Conservation (phyloP, 148 eudicot genomes). For the Vaccinium macrocarpon region DNA sequence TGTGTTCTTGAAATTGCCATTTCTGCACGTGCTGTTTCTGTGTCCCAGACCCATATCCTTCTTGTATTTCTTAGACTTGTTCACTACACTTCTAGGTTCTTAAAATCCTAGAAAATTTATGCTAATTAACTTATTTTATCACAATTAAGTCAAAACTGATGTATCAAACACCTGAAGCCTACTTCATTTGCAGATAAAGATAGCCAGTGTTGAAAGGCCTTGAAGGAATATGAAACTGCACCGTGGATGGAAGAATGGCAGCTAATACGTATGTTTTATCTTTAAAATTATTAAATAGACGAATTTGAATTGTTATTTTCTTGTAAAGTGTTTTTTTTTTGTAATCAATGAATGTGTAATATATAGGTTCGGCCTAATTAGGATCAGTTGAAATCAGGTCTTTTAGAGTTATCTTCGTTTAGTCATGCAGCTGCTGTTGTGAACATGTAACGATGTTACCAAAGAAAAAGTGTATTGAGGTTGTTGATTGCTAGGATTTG, state of each 20-base stretch:
- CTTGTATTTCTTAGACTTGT: neutral
- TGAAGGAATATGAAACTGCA: neutral
- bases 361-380: neutral
- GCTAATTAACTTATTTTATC: neutral
- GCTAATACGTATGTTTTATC: neutral
- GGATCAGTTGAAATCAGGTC: conserved; percentile 3
- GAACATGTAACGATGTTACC: neutral
- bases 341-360: conserved; percentile 7
- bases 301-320: neutral
- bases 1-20: too few relatives aligned
- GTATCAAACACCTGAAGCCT: neutral
- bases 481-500: neutral
- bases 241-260: conserved; percentile 7
- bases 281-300: neutral
- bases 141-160: neutral
- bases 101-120: neutral
- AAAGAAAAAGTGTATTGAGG: neutral
- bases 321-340: conserved; percentile 12
- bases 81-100: neutral
- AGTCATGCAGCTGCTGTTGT: conserved; percentile 4
- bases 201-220: neutral
- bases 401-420: neutral
- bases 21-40: too few relatives aligned
- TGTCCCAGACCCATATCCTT: too few relatives aligned
- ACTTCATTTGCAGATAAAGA: conserved; percentile 5